Percentiles rank a stretch among this genome's conserved stretches.
Conservation (phyloP, 1,284 basidiomycete species). For the Fomitopsis pinicola region DNA sequence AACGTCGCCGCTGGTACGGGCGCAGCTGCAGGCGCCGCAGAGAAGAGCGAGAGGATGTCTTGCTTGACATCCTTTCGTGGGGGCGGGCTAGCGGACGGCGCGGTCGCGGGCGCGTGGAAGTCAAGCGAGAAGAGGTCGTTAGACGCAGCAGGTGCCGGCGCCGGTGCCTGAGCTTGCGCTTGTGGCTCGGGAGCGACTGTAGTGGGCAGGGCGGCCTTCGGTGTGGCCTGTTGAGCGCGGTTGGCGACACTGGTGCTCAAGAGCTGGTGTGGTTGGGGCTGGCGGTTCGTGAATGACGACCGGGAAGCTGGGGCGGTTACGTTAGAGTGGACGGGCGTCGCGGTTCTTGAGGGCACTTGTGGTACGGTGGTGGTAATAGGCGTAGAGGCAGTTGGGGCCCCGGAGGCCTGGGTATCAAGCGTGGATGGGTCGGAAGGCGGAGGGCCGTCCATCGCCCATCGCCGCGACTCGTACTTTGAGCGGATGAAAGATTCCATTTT, state of each 20-base stretch:
- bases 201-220: constrained; percentile 15
- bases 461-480: constrained; percentile 91
- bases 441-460: constrained; percentile 92
- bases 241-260: constrained; percentile 38
- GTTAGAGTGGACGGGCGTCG: constrained; percentile 26
- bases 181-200: constrained; percentile 14
- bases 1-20: constrained; percentile 15
- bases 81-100: constrained; percentile 27
- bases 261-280: constrained; percentile 50
- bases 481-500: constrained; percentile 99
- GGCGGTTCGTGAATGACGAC: constrained; percentile 36
- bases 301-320: constrained; percentile 22
- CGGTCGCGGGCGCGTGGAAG: constrained; percentile 58
- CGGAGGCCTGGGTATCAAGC: constrained; percentile 52
- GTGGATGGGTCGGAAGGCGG: constrained; percentile 79
- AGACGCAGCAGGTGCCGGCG: constrained; percentile 16
- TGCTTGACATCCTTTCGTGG: constrained; percentile 75
- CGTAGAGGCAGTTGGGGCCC: constrained; percentile 16
- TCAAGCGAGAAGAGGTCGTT: constrained; percentile 85
- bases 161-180: constrained; percentile 19
- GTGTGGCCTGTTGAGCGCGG: constrained; percentile 19
- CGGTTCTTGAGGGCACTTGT: constrained; percentile 23
- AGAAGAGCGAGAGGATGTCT: constrained; percentile 85
- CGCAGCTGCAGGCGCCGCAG: constrained; percentile 35
- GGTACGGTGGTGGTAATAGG: constrained; percentile 16